phyloP scores from a whole-genome alignment of 2,329 filamentous ascomycete species.

The Apiospora sp. region DNA sequence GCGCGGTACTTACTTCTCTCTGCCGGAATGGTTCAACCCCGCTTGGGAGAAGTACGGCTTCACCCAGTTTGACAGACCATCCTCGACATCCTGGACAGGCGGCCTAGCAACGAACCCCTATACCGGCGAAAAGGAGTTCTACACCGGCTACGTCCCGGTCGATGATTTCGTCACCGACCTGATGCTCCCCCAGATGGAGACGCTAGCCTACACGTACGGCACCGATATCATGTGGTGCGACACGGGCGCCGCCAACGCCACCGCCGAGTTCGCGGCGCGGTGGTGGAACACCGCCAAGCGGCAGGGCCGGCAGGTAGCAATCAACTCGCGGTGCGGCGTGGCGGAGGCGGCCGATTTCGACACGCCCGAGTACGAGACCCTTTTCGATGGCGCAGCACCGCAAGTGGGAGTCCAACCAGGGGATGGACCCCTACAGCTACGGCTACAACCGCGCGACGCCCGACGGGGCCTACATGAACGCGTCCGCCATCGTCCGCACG shows the following conservation, averaged over 20 bases:
- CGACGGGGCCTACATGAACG: slow-evolving; percentile 56
- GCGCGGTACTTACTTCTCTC: slow-evolving; percentile 52
- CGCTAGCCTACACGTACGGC: slow-evolving; percentile 49
- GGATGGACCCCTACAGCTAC: slow-evolving; percentile 65
- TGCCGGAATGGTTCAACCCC: slow-evolving; percentile 55
- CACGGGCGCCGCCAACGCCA: slow-evolving; percentile 48
- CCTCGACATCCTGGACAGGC: slow-evolving; percentile 43
- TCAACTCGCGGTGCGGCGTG: slow-evolving; percentile 63
- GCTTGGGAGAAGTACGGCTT: slow-evolving; percentile 49
- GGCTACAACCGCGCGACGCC: slow-evolving; percentile 63
- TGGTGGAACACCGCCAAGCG: slow-evolving; percentile 50
- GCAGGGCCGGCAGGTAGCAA: slow-evolving; percentile 55
- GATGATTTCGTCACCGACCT: slow-evolving; percentile 49
- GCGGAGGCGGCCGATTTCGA: slow-evolving; percentile 59
- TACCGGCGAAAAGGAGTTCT: slow-evolving; percentile 46
- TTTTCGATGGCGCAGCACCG: slow-evolving; percentile 55
- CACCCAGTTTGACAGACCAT: slow-evolving; percentile 38
- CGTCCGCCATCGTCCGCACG: slow-evolving; percentile 51
- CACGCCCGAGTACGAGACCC: slow-evolving; percentile 61
- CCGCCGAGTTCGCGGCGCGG: slow-evolving; percentile 45
- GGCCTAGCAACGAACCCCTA: slow-evolving; percentile 50
- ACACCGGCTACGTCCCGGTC: slow-evolving; percentile 48
- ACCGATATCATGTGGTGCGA: slow-evolving; percentile 57
- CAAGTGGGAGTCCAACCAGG: slow-evolving; percentile 66
- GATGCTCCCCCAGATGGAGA: slow-evolving; percentile 52